Evolutionary conservation across 2,329 filamentous ascomycete genomes (phyloP).

Genomic region (Coniochaeta sp.): DNA sequence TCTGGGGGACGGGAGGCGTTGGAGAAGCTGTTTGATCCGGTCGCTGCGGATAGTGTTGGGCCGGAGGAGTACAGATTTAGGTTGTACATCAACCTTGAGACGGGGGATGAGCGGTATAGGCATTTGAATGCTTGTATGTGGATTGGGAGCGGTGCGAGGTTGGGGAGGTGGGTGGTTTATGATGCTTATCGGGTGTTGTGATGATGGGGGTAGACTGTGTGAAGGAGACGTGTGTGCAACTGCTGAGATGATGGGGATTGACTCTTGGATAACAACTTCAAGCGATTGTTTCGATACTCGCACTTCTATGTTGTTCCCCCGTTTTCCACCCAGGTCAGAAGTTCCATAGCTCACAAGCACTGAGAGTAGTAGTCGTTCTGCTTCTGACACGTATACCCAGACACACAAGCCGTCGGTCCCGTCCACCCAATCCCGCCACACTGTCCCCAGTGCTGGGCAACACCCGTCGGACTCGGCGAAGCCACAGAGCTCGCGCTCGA

Average conservation of each 20-base stretch:
- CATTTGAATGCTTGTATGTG: constrained; percentile 17
- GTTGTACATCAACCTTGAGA: constrained; percentile 17
- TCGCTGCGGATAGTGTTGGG: constrained; percentile 16
- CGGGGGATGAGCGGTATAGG: constrained; percentile 17
- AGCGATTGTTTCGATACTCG: too few species aligned
- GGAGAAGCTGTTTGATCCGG: constrained; percentile 15
- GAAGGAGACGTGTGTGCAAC: too few species aligned
- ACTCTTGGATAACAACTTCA: too few species aligned
- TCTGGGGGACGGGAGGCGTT: constrained; percentile 15
- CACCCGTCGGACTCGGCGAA: constrained; percentile 8
- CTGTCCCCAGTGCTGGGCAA: constrained; percentile 10
- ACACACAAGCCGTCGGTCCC: constrained; percentile 14
- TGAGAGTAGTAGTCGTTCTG: constrained; percentile 18
- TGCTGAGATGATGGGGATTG: too few species aligned
- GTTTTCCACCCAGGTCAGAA: too few species aligned
- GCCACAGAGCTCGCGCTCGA: constrained; percentile 8
- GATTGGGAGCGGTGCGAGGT: constrained; percentile 16
- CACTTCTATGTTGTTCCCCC: too few species aligned
- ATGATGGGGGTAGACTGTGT: too few species aligned
- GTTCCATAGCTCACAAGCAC: constrained; percentile 16
- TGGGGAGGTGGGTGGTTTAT: constrained; percentile 18
- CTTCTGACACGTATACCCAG: constrained; percentile 11
- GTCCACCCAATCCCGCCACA: constrained; percentile 14
- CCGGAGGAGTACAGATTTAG: constrained; percentile 16
- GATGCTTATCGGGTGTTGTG: constrained; percentile 15